Evolutionary conservation across 148 eudicot genomes (phyloP), one percentile per base, ranked within the genome.

Genomic region (Chenopodium quinoa): DNA sequence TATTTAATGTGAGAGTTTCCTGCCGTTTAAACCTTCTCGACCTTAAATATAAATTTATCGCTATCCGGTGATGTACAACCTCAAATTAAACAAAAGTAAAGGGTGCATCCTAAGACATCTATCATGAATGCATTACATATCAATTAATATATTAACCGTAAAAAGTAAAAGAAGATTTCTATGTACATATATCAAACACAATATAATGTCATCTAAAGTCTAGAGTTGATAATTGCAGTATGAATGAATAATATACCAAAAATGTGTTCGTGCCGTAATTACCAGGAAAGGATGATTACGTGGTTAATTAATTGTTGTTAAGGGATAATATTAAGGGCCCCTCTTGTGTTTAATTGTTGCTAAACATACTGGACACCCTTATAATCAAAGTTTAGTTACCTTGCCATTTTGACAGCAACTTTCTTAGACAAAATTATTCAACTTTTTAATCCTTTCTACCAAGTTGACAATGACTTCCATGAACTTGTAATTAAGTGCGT

Each of bases 341-440:
- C 78, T 82, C 34, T 17, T 82, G 83, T 69, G 44, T 82, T 54
- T 27, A 50, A 9, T 76, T 85, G 80, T 85, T 66, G 58, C 50
- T 70, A 4, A 76, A 82, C 78, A 85, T 37, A 83, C 69, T 82
- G 8, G 87, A 85, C 86, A 79, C 56, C 9, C 73, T 75, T 75
- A 82, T 85, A 79, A 85, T 67, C 77, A 77, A 71, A 69, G 80
- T 56, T 31, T 77, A 56, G 52, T 84, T 84, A 71, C 74, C 63
- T 34, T 83, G 74, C 78, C 37, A 80, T 76, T 80, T 80, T 22
- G 74, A 80, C 52, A 19, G 66, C 32, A 72, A 78, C 75, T 78
- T 85, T 75, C 50, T 72, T 78, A 60, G 83, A 85, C 86, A 80
- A 60, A 63, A 84, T 84, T 68, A 87, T 78, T 75, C 31, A 72